These are phyloP conservation scores for Camelina hispida DNA, from an alignment of 345 rosid genomes.

Conservation along the genomic window DNA sequence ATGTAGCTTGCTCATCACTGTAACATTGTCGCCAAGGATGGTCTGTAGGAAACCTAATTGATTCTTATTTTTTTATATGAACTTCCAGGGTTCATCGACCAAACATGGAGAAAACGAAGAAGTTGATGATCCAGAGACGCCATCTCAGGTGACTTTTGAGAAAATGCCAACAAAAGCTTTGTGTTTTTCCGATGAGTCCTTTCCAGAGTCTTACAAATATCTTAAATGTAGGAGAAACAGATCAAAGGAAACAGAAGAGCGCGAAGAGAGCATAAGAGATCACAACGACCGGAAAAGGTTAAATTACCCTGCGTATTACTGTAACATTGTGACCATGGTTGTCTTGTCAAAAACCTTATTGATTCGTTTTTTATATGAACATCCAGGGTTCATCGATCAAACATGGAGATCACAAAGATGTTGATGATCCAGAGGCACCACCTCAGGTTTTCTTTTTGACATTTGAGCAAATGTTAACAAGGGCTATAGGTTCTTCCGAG, in stretches of 20 bases:
- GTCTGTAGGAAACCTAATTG: constrained; percentile 15
- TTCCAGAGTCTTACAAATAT: not conserved
- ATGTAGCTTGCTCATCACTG: not conserved
- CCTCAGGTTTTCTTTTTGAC: constrained; percentile 33
- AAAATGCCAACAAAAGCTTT: constrained; percentile 1
- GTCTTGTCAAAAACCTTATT: constrained; percentile 15
- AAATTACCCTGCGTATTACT: not conserved
- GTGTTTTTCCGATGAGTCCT: constrained; percentile 11
- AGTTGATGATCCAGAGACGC: constrained; percentile 2
- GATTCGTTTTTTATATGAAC: constrained; percentile 2
- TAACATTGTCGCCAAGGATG: constrained; percentile 15
- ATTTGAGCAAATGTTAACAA: not conserved
- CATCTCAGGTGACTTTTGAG: constrained; percentile 29
- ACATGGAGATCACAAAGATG: not conserved
- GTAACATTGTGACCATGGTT: constrained; percentile 29
- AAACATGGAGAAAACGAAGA: constrained; percentile 6
- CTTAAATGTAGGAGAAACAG: constrained; percentile 31
- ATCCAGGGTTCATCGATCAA: constrained; percentile 31
- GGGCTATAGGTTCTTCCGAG: constrained; percentile 6
- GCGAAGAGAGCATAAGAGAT: constrained; percentile 22
- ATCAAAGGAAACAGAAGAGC: constrained; percentile 22
- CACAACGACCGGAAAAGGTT: constrained; percentile 40
- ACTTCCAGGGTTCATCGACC: constrained; percentile 19
- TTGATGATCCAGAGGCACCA: not conserved
- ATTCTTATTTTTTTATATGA: not conserved